phyloP scores from a whole-genome alignment of 2,329 filamentous ascomycete genomes.

The Fusarium sp. region DNA sequence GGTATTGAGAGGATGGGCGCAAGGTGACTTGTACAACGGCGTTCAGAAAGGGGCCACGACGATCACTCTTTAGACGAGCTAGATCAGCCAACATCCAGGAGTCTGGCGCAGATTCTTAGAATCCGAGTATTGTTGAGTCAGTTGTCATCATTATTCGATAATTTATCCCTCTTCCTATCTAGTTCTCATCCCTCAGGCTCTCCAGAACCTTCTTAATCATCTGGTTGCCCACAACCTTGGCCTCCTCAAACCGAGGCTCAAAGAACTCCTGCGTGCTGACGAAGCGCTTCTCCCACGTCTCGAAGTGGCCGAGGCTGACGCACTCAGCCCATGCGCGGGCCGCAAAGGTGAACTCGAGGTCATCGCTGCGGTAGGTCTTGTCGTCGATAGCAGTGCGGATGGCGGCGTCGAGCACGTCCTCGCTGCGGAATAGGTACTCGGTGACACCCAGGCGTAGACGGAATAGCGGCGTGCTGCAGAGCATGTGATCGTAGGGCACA shows the following conservation, averaged over 20 bases:
- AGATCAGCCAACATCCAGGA: slow-evolving; percentile 11
- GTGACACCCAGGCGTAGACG: slow-evolving; percentile 96
- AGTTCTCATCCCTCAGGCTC: slow-evolving; percentile 63
- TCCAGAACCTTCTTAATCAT: slow-evolving; percentile 97
- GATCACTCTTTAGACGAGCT: neutral
- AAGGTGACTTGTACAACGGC: neutral
- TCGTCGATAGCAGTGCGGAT: slow-evolving; percentile 88
- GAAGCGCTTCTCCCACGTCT: slow-evolving; percentile 91
- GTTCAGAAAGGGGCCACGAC: neutral
- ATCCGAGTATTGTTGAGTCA: slow-evolving; percentile 9
- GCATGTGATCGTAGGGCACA: slow-evolving; percentile 99
- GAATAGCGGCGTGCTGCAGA: slow-evolving; percentile 97
- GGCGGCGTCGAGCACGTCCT: slow-evolving; percentile 79
- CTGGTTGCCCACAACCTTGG: slow-evolving; percentile 85
- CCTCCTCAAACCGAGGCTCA: slow-evolving; percentile 85
- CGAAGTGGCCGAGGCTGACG: slow-evolving; percentile 88
- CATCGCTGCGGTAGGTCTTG: slow-evolving; percentile 90
- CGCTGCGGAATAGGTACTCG: slow-evolving; percentile 90
- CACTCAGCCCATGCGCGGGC: slow-evolving; percentile 95
- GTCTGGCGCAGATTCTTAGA: slow-evolving; percentile 1
- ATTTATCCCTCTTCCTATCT: neutral
- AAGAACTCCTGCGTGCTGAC: slow-evolving; percentile 91
- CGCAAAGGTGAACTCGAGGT: slow-evolving; percentile 97
- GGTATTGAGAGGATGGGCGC: neutral
- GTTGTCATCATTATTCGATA: neutral